Conservation (phyloP, 768 basidiomycete genomes). For the Lactarius akahatsu region DNA sequence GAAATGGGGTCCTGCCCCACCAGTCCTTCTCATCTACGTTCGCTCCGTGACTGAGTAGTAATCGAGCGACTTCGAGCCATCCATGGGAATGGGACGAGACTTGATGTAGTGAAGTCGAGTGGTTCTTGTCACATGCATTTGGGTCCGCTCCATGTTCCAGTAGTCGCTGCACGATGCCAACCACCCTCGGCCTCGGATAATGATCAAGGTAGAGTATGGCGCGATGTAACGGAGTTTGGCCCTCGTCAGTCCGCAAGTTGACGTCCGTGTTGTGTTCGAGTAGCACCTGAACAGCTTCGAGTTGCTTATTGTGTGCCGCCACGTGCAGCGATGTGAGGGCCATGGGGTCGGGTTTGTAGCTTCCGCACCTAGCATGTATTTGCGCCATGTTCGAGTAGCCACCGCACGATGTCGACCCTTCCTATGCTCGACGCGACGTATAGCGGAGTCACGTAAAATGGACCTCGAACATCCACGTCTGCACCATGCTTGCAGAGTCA, state of each 20-base stretch:
- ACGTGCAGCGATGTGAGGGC: too few species aligned
- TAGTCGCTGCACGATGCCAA: background rate
- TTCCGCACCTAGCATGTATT: too few species aligned
- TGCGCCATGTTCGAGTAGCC: too few species aligned
- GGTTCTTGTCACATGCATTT: background rate
- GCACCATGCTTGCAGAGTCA: background rate
- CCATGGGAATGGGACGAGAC: too few species aligned
- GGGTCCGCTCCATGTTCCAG: background rate
- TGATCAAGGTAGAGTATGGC: rapidly evolving
- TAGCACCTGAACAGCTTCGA: too few species aligned
- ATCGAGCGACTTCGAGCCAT: background rate
- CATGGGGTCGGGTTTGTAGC: too few species aligned
- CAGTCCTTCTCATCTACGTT: background rate
- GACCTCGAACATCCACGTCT: background rate
- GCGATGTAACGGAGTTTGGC: too few species aligned
- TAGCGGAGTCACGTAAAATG: background rate
- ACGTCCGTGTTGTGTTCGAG: too few species aligned
- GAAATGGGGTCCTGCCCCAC: background rate
- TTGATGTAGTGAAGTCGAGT: background rate
- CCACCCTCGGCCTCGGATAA: too few species aligned
- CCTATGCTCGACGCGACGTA: rapidly evolving
- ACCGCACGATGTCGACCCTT: too few species aligned
- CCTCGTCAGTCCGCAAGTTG: too few species aligned
- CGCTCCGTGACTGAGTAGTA: background rate
- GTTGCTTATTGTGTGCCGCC: too few species aligned